A percentile compares a stretch with the other conserved stretches of the same genome.
Conservation (phyloP, 2,329 filamentous ascomycete species). For the Alternaria sp. region DNA sequence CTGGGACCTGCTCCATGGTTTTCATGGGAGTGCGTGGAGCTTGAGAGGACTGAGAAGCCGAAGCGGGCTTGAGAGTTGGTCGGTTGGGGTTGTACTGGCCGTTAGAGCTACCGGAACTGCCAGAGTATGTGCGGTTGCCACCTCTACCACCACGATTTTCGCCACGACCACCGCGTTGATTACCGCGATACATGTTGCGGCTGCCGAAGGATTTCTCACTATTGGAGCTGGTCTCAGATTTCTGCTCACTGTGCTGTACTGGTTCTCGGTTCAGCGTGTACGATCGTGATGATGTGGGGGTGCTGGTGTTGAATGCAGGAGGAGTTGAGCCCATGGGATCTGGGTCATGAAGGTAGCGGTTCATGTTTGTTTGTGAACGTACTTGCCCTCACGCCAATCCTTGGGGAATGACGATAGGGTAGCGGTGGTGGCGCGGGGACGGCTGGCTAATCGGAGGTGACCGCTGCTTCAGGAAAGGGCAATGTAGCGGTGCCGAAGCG, state of each 20-base stretch:
- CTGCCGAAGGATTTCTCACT: not conserved
- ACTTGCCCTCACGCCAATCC: slow-evolving; percentile 1
- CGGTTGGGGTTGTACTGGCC: slow-evolving; percentile 4
- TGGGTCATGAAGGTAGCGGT: not conserved
- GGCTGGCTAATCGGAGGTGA: slow-evolving; percentile 5
- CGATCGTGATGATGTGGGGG: not conserved
- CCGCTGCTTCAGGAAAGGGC: slow-evolving; percentile 9
- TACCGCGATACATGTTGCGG: slow-evolving; percentile 18
- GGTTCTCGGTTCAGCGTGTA: not conserved
- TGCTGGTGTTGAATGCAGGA: not conserved
- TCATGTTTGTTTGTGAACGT: slow-evolving; percentile 13
- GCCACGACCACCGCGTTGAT: slow-evolving; percentile 10
- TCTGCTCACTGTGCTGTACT: not conserved
- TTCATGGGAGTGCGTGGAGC: not conserved
- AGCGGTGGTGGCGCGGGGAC: not conserved
- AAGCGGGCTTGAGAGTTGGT: slow-evolving; percentile 3
- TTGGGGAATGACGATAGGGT: not conserved
- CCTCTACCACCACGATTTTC: slow-evolving; percentile 13
- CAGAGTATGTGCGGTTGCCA: slow-evolving; percentile 12
- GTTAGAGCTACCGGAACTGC: slow-evolving; percentile 23
- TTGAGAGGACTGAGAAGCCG: not conserved
- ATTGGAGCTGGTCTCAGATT: slow-evolving; percentile 8
- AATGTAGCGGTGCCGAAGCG: slow-evolving; percentile 4
- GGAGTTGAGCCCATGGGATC: slow-evolving; percentile 6
- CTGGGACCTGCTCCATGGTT: slow-evolving; percentile 5